These are phyloP conservation scores for Lichtheimia ornata DNA, from an alignment of 371 early-diverging fungal genomes.

Conservation along the genomic window DNA sequence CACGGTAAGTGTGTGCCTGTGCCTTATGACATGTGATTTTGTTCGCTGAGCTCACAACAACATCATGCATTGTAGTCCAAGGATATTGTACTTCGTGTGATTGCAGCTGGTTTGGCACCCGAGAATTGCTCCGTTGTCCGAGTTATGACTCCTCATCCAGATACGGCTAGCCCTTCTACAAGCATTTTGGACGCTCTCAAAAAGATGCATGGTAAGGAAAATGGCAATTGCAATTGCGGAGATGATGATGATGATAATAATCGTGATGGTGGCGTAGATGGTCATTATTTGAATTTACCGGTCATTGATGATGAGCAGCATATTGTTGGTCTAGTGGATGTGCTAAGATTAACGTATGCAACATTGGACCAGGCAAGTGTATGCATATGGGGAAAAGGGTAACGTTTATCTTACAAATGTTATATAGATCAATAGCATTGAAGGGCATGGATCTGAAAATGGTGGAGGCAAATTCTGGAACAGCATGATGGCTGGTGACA, in stretches of 20 bases:
- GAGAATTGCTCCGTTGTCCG: constrained; percentile 61
- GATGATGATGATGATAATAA: neutral
- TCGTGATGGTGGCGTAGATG: constrained; percentile 54
- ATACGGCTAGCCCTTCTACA: constrained; percentile 74
- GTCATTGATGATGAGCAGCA: constrained; percentile 80
- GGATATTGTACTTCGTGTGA: constrained; percentile 90
- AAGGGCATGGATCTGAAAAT: constrained; percentile 27
- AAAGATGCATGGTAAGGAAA: constrained; percentile 66
- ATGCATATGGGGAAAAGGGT: neutral
- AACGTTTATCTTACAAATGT: neutral
- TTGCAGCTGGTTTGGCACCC: constrained; percentile 88
- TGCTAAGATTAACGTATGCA: constrained; percentile 87
- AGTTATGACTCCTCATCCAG: constrained; percentile 25
- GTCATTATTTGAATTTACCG: constrained; percentile 95
- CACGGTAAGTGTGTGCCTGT: constrained; percentile 61
- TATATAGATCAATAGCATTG: constrained; percentile 38
- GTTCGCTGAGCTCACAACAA: constrained; percentile 46
- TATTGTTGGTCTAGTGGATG: constrained; percentile 92
- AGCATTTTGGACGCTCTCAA: constrained; percentile 91
- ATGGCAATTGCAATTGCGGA: neutral
- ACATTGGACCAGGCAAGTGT: constrained; percentile 67
- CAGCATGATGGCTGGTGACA: constrained; percentile 16
- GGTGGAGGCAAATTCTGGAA: constrained; percentile 25
- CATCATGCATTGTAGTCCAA: constrained; percentile 30
- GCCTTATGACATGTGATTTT: no score